These are phyloP conservation scores for Schoenoplectus triqueter DNA, from an alignment of 202 grass and related monocot species.

Conservation along the genomic window DNA sequence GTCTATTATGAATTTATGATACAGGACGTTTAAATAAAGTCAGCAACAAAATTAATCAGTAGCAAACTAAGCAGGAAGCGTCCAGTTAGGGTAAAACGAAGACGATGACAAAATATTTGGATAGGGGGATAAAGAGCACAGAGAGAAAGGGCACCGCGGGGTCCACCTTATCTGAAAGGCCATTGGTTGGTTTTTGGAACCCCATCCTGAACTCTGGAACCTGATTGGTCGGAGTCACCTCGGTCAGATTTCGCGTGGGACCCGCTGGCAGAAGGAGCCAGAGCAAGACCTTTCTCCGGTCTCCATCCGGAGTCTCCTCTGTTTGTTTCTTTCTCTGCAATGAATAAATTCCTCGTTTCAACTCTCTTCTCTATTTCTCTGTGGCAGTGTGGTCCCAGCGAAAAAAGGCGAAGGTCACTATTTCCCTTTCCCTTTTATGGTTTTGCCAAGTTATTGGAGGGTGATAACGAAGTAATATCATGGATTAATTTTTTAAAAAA, in stretches of 20 bases:
- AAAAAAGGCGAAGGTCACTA: too few species aligned
- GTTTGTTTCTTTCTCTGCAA: slow-evolving; percentile 16
- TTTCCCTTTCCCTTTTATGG: not conserved
- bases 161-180: slow-evolving; percentile 64
- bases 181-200: slow-evolving; percentile 48
- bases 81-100: not conserved
- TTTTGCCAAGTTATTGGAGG: not conserved
- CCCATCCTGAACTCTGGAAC: slow-evolving; percentile 38
- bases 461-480: slow-evolving; percentile 23
- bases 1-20: too few species aligned
- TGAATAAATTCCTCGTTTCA: slow-evolving; percentile 2
- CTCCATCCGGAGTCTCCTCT: not conserved
- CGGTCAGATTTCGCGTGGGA: slow-evolving; percentile 27
- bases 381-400: not conserved
- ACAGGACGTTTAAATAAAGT: too few species aligned
- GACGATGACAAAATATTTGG: not conserved
- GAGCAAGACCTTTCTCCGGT: slow-evolving; percentile 22
- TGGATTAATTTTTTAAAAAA: not conserved
- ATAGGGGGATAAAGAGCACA: slow-evolving; percentile 9
- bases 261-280: slow-evolving; percentile 25
- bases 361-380: not conserved
- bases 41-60: too few species aligned
- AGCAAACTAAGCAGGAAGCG: not conserved
- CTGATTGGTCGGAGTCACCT: slow-evolving; percentile 32
- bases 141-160: not conserved